Evolutionary conservation across 345 rosid species (phyloP).

Genomic region (Salix arbutifolia): DNA sequence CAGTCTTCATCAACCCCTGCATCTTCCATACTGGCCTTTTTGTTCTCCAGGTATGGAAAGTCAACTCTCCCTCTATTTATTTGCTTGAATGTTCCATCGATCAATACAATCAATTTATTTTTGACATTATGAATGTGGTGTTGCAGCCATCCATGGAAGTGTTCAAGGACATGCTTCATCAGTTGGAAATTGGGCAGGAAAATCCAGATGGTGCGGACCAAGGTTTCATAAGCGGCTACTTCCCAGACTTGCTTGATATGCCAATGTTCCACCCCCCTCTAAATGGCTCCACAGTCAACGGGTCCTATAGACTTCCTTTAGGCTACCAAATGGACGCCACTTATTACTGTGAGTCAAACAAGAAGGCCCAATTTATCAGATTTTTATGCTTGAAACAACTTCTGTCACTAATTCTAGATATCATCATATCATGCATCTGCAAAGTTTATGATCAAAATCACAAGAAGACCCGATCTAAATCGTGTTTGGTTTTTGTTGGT

Average conservation of each 20-base stretch:
- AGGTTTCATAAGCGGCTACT: slow-evolving; percentile 88
- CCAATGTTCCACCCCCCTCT: slow-evolving; percentile 68
- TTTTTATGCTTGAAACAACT: background rate
- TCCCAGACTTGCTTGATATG: slow-evolving; percentile 69
- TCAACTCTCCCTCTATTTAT: background rate
- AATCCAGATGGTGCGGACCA: slow-evolving; percentile 98
- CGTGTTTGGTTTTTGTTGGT: background rate
- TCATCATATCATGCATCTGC: background rate
- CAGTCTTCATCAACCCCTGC: slow-evolving; percentile 93
- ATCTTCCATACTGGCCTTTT: slow-evolving; percentile 97
- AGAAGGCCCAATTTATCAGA: background rate
- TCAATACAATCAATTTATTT: background rate
- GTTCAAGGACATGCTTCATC: slow-evolving; percentile 75
- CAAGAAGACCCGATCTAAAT: background rate
- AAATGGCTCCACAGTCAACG: slow-evolving; percentile 53
- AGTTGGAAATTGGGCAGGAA: slow-evolving; percentile 47
- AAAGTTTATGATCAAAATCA: background rate
- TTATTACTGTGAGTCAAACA: slow-evolving; percentile 64
- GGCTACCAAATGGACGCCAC: slow-evolving; percentile 99
- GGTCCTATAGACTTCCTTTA: slow-evolving; percentile 79
- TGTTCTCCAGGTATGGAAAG: slow-evolving; percentile 53
- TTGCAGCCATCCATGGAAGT: slow-evolving; percentile 68
- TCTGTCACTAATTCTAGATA: background rate
- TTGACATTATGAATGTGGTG: background rate
- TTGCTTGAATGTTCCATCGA: background rate